These are phyloP conservation scores for Blepharisma stoltei DNA, from an alignment of 73 alveolate genomes.

Conservation along the genomic window DNA sequence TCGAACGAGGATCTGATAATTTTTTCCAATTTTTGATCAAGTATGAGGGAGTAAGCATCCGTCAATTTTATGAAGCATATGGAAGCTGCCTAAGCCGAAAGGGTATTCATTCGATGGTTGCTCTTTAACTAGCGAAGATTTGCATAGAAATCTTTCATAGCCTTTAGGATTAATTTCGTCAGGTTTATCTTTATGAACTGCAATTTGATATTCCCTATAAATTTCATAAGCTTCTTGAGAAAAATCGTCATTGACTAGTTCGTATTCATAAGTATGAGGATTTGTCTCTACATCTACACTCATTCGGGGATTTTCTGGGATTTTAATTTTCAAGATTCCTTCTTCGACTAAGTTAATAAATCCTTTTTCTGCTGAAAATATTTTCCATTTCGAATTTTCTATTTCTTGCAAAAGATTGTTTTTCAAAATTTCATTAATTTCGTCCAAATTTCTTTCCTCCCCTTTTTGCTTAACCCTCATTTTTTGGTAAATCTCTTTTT, in stretches of 20 bases:
- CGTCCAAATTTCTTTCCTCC: neutral
- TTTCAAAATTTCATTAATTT: neutral
- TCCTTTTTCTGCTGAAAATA: neutral
- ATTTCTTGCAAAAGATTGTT: neutral
- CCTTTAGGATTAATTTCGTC: conserved; percentile 36
- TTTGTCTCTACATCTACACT: neutral
- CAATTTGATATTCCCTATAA: conserved; percentile 50
- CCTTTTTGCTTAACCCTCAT: no score
- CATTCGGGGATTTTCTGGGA: neutral
- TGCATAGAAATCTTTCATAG: conserved; percentile 52
- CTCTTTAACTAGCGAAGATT: conserved; percentile 41
- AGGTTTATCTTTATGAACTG: conserved; percentile 49
- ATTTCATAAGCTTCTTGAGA: conserved; percentile 45
- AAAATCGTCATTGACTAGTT: conserved; percentile 44
- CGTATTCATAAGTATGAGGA: conserved; percentile 27
- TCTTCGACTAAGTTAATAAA: neutral
- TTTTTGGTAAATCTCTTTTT: no score
- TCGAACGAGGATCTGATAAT: no score
- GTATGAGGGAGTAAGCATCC: no score
- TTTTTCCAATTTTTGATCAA: no score
- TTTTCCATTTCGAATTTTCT: neutral
- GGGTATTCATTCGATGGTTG: conserved; percentile 50
- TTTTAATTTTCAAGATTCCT: neutral
- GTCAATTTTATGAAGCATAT: conserved; percentile 87
- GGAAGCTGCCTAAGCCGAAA: conserved; percentile 75